Base-by-base conservation (phyloP, 1,284 basidiomycete genomes). In the Ganoderma resinaceum region DNA sequence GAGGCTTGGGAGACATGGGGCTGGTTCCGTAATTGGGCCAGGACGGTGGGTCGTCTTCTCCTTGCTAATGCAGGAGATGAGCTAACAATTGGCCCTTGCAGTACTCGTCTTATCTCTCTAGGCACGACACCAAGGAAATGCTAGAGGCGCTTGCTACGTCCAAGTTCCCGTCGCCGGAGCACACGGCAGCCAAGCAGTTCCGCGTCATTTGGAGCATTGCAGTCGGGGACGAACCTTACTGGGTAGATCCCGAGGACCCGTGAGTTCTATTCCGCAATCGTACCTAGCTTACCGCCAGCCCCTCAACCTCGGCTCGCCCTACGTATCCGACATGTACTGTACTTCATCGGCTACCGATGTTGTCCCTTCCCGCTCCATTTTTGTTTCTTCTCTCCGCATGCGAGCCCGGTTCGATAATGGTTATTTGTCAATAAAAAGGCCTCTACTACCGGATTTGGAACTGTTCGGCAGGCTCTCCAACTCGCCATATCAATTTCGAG, bases 11-110 rank as follows among this genome's bases (percentile, higher is more conserved):
- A 92, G 80, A 92, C 91, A 0, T 94, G 93, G 91, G 90, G 91
- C 6, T 95, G 94, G 94, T 95, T 92, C 75, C 84, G 92, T 68
- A 93, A 96, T 75, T 95, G 95, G 82, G 93, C 91, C 79, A 84
- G 94, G 76, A 84, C 82, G 77, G 94, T 95, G 69, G 76, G 91
- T 58, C 70, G 26, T 1, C 16, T 29, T 58, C 35, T 35, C 11
- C 18, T 62, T n/a, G 40, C 14, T n/a, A 7, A 20, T 35, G 8
- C 9, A 2, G 42, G n/a, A 35, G 4, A 11, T 8, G 29, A 12
- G 29, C 61, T 62, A 26, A 43, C 29, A 63, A 57, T 35, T 66
- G 59, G 49, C 55, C 11, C 12, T 53, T 59, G 23, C 58, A 94
- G 93, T 94, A 92, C 74, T 87, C 92, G 8, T 90, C 91, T 0